A percentile compares a stretch with the other conserved stretches of the same genome.
phyloP scores from a whole-genome alignment of 345 rosid genomes.

The Sisymbrium altissimum region DNA sequence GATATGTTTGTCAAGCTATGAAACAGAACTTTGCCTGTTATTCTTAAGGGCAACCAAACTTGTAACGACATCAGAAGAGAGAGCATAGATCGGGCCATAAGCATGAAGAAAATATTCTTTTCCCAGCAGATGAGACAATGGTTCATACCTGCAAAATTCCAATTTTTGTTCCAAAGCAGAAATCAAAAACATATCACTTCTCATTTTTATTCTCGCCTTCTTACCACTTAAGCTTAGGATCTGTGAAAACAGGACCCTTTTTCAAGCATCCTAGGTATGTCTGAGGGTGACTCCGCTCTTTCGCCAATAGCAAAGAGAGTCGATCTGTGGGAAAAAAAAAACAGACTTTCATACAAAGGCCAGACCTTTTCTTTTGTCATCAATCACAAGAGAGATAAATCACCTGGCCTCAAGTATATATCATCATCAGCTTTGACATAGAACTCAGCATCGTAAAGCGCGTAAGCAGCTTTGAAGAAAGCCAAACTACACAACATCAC shows the following conservation, averaged over 20 bases:
- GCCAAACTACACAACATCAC: conserved; percentile 57
- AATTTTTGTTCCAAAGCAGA: background rate
- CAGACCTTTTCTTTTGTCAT: no score
- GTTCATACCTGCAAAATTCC: conserved; percentile 69
- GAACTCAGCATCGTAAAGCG: conserved; percentile 77
- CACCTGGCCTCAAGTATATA: conserved; percentile 89
- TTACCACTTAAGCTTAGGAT: conserved; percentile 85
- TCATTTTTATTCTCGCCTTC: background rate
- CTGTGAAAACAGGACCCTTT: conserved; percentile 81
- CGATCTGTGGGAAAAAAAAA: conserved; percentile 45
- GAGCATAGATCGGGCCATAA: conserved; percentile 89
- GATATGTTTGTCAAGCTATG: background rate
- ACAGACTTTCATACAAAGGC: background rate
- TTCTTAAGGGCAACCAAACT: conserved; percentile 72
- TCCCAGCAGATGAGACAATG: conserved; percentile 65
- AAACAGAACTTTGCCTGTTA: conserved; percentile 55
- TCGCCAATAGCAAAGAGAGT: conserved; percentile 66
- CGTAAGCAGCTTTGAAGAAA: conserved; percentile 83
- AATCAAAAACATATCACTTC: background rate
- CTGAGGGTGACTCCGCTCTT: conserved; percentile 71
- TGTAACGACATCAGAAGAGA: conserved; percentile 78
- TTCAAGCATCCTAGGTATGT: conserved; percentile 93
- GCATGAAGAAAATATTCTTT: conserved; percentile 88
- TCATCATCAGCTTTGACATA: conserved; percentile 97
- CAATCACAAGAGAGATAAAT: no score